Evolutionary conservation across 2,329 filamentous ascomycete genomes (phyloP).

Genomic region (Penicillium expansum): DNA sequence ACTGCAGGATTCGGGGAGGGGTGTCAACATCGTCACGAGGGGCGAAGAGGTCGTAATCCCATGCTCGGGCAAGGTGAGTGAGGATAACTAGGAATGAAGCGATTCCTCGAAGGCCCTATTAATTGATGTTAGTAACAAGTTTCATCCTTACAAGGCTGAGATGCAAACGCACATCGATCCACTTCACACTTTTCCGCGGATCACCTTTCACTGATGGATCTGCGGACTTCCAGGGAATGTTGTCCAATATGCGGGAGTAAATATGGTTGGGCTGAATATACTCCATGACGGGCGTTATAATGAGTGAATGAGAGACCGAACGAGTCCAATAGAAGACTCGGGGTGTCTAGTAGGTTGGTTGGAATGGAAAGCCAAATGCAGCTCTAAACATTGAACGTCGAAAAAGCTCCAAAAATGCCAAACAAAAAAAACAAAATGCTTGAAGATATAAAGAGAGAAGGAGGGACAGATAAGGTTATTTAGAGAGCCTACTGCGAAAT

Average conservation of each 20-base stretch:
- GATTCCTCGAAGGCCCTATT: conserved; percentile 53
- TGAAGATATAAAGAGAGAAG: background rate
- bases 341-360: background rate
- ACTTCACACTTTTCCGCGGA: conserved; percentile 10
- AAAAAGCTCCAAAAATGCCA: background rate
- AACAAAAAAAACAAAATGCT: background rate
- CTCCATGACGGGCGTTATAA: conserved; percentile 14
- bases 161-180: conserved; percentile 6
- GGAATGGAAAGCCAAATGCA: background rate
- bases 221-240: conserved; percentile 22
- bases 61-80: conserved; percentile 53
- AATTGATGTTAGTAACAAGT: background rate
- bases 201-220: conserved; percentile 10
- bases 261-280: conserved; percentile 19
- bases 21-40: conserved; percentile 46
- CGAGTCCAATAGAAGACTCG: background rate
- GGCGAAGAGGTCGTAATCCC: conserved; percentile 52
- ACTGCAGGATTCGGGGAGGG: conserved; percentile 49
- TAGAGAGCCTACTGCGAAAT: background rate
- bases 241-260: conserved; percentile 22
- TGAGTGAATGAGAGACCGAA: background rate
- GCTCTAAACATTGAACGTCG: background rate
- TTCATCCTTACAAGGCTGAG: background rate
- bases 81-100: conserved; percentile 54
- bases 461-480: background rate